Evolutionary conservation across 2,329 filamentous ascomycete species (phyloP), one percentile per base, ranked within the genome.

Genomic region (Neopestalotiopsis rosae): DNA sequence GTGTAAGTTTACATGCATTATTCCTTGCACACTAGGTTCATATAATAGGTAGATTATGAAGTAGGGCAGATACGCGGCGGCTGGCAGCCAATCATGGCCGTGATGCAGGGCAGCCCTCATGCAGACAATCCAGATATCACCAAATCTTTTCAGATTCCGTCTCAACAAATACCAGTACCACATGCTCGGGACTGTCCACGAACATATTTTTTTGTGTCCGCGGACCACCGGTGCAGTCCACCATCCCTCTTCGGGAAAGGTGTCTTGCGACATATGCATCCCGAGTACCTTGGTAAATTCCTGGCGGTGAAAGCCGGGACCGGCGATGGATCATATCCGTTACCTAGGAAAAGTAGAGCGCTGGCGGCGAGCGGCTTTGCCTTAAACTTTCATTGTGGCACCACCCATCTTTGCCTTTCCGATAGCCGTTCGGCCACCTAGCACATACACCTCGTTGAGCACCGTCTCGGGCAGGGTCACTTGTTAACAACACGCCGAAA

Each of bases 371-470:
- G 20, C 57, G 30, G 59, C n/a, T 20, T 62, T 20, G 32, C n/a
- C 20, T 34, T 10, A 38, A 3, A 38, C 30, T 24, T 34, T 17
- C 3, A n/a, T n/a, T 38, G 59, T 40, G 34, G 20, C 59, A 12
- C 59, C 30, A 59, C n/a, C 59, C 17, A 59, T 62, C 59, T 34
- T 38, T 40, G 59, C n/a, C 59, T 40, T 30, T 62, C 59, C 59
- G 59, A 62, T 62, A 62, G 59, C 59, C 59, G 59, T 40, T 17
- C 34, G 59, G n/a, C n/a, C 59, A 62, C 59, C 59, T 62, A 20
- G 45, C 45, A 52, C 14, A 52, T 20, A 52, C 45, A 52, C 45
- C 45, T 24, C 45, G n/a, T 52, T 17, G n/a, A 9, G 5, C 45
- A 52, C 57, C 57, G 57, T 59, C 57, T 30, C 57, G 57, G 57